Conservation (phyloP, 2,329 filamentous ascomycete genomes). For the Bimuria novae-zelandiae region DNA sequence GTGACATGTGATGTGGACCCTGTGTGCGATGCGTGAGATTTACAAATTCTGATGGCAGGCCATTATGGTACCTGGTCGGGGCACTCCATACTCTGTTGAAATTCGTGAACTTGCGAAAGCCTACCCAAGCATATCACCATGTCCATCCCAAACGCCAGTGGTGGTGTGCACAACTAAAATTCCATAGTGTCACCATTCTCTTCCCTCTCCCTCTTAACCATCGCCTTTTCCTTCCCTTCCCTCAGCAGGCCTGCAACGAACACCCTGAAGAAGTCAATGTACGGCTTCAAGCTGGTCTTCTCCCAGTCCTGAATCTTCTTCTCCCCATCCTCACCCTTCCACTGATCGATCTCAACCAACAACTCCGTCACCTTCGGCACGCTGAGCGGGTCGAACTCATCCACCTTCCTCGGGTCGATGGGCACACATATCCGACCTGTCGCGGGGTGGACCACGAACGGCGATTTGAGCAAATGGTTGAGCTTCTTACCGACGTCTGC, state of each 20-base stretch:
- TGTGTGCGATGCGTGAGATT: neutral
- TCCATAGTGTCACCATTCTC: conserved; percentile 64
- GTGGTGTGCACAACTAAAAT: conserved; percentile 5
- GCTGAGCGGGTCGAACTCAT: conserved; percentile 81
- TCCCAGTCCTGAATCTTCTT: conserved; percentile 81
- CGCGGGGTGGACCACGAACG: conserved; percentile 94
- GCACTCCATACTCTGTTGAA: no score
- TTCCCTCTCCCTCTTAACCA: conserved; percentile 60
- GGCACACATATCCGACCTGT: conserved; percentile 95
- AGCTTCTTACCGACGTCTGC: conserved; percentile 97
- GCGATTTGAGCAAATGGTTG: conserved; percentile 96
- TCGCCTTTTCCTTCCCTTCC: conserved; percentile 60
- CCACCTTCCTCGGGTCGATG: conserved; percentile 75
- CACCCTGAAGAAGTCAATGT: conserved; percentile 83
- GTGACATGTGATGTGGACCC: neutral
- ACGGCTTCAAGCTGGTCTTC: conserved; percentile 93
- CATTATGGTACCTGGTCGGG: no score
- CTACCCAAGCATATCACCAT: neutral
- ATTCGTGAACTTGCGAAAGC: no score
- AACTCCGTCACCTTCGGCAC: conserved; percentile 90
- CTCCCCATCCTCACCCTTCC: conserved; percentile 56
- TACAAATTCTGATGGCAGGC: no score
- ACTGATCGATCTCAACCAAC: conserved; percentile 83
- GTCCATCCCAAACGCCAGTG: neutral
- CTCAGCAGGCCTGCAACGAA: conserved; percentile 81